Evolutionary conservation across 2,329 filamentous ascomycete species (phyloP).

Genomic region (Botryosphaeria agaves): DNA sequence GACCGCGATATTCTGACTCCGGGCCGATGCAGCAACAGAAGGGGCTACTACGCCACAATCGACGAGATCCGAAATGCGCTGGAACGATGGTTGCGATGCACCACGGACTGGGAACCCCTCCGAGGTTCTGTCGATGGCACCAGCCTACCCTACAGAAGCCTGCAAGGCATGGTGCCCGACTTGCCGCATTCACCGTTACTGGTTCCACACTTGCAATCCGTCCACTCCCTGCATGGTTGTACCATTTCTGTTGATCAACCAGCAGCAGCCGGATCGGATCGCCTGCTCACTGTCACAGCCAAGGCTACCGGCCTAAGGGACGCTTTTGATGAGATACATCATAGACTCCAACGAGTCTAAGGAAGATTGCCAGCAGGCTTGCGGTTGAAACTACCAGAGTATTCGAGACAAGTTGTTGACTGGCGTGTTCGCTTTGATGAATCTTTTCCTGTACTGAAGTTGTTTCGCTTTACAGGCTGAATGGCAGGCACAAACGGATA

Average conservation of each 20-base stretch:
- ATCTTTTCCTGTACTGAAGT: too few relatives aligned
- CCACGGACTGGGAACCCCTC: background rate
- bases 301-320: background rate
- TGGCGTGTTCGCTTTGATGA: too few relatives aligned
- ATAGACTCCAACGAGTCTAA: too few relatives aligned
- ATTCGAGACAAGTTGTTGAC: too few relatives aligned
- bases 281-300: background rate
- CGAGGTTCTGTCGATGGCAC: background rate
- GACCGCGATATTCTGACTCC: background rate
- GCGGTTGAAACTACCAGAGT: too few relatives aligned
- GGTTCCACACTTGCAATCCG: background rate
- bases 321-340: too few relatives aligned
- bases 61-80: background rate
- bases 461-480: too few relatives aligned
- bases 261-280: background rate
- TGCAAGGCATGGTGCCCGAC: background rate
- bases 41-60: background rate
- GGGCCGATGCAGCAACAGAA: background rate
- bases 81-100: background rate
- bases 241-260: background rate
- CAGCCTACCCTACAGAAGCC: background rate
- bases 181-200: too few relatives aligned
- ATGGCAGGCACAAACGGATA: too few relatives aligned
- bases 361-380: too few relatives aligned
- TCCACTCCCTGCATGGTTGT: background rate